These are phyloP conservation scores for Debaryomyces fabryi DNA, from an alignment of 1,139 yeast species.

Conservation along the genomic window DNA sequence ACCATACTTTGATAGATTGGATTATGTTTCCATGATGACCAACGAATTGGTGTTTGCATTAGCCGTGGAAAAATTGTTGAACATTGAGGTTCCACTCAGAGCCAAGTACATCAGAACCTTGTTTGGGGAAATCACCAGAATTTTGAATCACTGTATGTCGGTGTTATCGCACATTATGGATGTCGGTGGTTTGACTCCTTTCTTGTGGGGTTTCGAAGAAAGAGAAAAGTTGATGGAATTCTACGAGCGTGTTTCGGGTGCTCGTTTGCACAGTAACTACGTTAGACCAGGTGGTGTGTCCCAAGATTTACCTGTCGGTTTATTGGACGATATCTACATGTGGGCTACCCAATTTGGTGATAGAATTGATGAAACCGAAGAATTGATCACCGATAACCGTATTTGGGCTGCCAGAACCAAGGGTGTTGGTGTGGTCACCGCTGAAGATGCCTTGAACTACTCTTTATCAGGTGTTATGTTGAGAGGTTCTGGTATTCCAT, in stretches of 20 bases:
- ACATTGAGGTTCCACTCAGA: conserved; percentile 82
- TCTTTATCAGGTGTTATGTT: conserved; percentile 86
- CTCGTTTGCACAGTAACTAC: conserved; percentile 86
- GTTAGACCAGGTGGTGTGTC: conserved; percentile 93
- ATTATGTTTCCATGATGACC: conserved; percentile 91
- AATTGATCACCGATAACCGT: conserved; percentile 85
- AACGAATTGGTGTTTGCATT: conserved; percentile 85
- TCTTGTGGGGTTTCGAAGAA: conserved; percentile 94
- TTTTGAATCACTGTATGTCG: conserved; percentile 86
- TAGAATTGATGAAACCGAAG: conserved; percentile 89
- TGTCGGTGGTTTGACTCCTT: conserved; percentile 92
- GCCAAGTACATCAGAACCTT: conserved; percentile 83
- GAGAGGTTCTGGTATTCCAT: conserved; percentile 89
- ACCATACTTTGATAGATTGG: conserved; percentile 87
- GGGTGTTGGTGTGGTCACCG: conserved; percentile 78
- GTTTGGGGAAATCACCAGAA: conserved; percentile 86
- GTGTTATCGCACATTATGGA: conserved; percentile 90
- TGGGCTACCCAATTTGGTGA: conserved; percentile 97
- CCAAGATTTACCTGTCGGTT: conserved; percentile 84
- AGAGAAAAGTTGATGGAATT: conserved; percentile 93
- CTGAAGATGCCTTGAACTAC: conserved; percentile 85
- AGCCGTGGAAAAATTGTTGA: conserved; percentile 84
- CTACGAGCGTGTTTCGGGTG: conserved; percentile 89
- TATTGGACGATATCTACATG: conserved; percentile 89
- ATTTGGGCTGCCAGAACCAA: conserved; percentile 90